Conservation (phyloP, 495 filamentous ascomycete genomes). For the Tuber calosporum region DNA sequence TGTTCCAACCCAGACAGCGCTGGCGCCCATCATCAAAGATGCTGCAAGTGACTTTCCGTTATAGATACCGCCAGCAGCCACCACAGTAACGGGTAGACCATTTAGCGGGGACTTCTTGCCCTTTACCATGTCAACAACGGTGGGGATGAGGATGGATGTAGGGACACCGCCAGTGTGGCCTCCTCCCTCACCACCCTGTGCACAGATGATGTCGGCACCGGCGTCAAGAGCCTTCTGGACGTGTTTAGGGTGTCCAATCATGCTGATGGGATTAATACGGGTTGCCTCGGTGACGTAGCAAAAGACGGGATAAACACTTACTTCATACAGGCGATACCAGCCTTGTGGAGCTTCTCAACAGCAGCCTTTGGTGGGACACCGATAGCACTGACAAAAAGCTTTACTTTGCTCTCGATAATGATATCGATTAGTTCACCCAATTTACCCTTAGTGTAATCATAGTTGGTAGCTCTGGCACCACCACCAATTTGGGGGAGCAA, state of each 20-base stretch:
- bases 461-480: constrained; percentile 69
- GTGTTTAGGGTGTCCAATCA: constrained; percentile 99
- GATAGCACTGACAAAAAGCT: constrained; percentile 93
- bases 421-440: constrained; percentile 83
- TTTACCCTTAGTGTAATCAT: constrained; percentile 99
- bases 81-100: constrained; percentile 74
- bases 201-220: constrained; percentile 86
- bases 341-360: constrained; percentile 79
- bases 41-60: constrained; percentile 88
- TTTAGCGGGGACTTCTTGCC: constrained; percentile 80
- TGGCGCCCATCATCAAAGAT: constrained; percentile 83
- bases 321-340: constrained; percentile 94
- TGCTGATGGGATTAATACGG: constrained; percentile 45
- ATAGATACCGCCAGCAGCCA: constrained; percentile 90
- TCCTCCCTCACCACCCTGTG: constrained; percentile 86
- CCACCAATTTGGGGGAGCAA: constrained; percentile 91
- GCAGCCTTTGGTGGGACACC: constrained; percentile 84
- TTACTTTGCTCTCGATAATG: constrained; percentile 82
- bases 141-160: constrained; percentile 80
- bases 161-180: constrained; percentile 89
- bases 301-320: constrained; percentile 12
- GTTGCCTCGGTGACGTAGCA: not conserved
- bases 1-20: constrained; percentile 92
- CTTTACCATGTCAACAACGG: constrained; percentile 74
- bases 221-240: constrained; percentile 85